Conservation (phyloP, 371 early-diverging fungal species). For the Mucor racemosus region DNA sequence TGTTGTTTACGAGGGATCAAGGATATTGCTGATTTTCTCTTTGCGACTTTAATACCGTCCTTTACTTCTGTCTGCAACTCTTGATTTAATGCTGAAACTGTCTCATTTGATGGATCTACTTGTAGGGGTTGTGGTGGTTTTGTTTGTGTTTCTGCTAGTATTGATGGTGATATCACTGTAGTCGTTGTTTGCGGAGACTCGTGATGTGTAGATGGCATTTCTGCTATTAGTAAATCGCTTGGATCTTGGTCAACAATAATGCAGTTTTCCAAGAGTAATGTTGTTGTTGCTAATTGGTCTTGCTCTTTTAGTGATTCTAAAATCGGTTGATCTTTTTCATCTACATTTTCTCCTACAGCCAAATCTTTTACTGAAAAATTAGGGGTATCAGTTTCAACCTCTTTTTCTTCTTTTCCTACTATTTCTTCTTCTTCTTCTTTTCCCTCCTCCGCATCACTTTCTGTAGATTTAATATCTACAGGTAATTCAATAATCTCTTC, state of each 20-base stretch:
- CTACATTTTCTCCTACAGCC: background rate
- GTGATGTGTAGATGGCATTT: background rate
- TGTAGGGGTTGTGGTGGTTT: background rate
- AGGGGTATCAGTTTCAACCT: background rate
- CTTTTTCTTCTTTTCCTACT: background rate
- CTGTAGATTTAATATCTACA: background rate
- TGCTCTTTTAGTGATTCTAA: background rate
- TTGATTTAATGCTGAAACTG: background rate
- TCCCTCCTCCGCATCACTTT: background rate
- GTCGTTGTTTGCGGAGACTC: background rate
- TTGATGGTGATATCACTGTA: background rate
- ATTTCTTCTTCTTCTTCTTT: background rate
- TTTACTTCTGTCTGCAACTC: background rate
- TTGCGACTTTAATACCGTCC: background rate
- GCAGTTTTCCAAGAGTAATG: background rate
- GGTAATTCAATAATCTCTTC: background rate
- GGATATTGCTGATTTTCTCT: constrained; percentile 2
- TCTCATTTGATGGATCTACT: background rate
- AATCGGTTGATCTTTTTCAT: background rate
- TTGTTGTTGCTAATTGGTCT: background rate
- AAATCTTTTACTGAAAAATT: background rate
- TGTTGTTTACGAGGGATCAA: constrained; percentile 11
- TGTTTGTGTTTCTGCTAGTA: background rate
- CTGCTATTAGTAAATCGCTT: background rate
- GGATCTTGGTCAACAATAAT: background rate